Conservation (phyloP, 2,329 filamentous ascomycete species). For the Dactylellina drechsleri region DNA sequence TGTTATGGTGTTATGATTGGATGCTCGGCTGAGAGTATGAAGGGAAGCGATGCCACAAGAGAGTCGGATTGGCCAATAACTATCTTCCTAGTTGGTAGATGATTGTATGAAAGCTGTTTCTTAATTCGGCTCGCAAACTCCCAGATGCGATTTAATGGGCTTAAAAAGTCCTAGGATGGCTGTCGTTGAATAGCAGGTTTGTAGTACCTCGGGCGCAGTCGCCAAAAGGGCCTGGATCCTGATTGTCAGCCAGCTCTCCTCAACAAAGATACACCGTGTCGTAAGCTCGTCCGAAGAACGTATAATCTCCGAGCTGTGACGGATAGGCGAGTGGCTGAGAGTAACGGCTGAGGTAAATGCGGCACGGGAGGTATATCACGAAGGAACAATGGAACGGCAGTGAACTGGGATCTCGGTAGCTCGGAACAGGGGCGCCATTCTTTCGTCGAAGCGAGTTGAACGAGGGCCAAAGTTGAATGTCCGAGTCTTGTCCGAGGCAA, state of each 20-base stretch:
- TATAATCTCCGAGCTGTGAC: neutral
- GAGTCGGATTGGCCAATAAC: neutral
- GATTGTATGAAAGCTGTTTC: neutral
- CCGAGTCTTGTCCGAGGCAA: conserved; percentile 9
- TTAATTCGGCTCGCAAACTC: neutral
- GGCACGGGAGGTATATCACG: conserved; percentile 42
- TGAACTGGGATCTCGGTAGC: conserved; percentile 51
- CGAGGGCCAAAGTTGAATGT: conserved; percentile 22
- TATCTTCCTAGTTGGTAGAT: neutral
- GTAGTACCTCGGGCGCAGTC: neutral
- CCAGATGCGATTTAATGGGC: neutral
- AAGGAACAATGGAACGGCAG: conserved; percentile 48
- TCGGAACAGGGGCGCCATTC: conserved; percentile 52
- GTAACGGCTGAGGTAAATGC: conserved; percentile 9
- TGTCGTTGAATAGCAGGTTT: neutral
- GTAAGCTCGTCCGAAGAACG: neutral
- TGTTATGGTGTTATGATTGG: neutral
- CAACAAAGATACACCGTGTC: neutral
- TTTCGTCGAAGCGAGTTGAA: conserved; percentile 51
- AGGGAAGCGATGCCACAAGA: neutral
- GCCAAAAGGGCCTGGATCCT: conserved; percentile 13
- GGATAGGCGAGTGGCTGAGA: neutral
- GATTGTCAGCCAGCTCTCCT: conserved; percentile 10
- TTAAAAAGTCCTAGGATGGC: neutral
- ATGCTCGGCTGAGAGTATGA: neutral